Evolutionary conservation across 108 stramenopile species (phyloP).

Genomic region (Bacterosira constricta): DNA sequence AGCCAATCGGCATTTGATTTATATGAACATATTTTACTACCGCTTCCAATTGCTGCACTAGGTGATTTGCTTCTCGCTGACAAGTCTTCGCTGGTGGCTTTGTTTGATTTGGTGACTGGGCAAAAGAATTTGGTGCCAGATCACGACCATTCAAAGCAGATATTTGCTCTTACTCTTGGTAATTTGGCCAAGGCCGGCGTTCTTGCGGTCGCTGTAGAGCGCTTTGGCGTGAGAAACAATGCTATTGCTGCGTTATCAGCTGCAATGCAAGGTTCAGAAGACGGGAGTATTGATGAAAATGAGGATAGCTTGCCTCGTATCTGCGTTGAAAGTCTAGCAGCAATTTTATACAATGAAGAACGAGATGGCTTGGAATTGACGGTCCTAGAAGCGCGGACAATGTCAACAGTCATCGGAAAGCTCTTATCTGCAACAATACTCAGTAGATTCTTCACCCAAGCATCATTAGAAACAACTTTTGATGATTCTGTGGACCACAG

Average conservation of each 20-base stretch:
- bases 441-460: constrained; percentile 68
- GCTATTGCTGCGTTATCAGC: constrained; percentile 75
- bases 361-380: constrained; percentile 38
- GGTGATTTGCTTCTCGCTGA: constrained; percentile 59
- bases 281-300: constrained; percentile 49
- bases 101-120: constrained; percentile 72
- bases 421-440: constrained; percentile 78
- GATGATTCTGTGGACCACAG: constrained; percentile 23
- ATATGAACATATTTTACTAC: constrained; percentile 49
- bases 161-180: constrained; percentile 56
- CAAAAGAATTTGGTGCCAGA: constrained; percentile 15
- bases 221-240: constrained; percentile 57
- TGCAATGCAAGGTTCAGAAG: constrained; percentile 62
- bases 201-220: constrained; percentile 56
- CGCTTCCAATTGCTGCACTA: constrained; percentile 54
- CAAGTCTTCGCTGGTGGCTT: constrained; percentile 54
- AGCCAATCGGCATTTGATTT: constrained; percentile 61
- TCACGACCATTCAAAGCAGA: constrained; percentile 36
- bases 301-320: constrained; percentile 60
- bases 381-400: constrained; percentile 57
- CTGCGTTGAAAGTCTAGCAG: constrained; percentile 66
- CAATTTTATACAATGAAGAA: constrained; percentile 43
- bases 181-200: constrained; percentile 64
- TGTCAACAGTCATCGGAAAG: constrained; percentile 66
- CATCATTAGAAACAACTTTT: constrained; percentile 47